Percentiles rank a stretch among this genome's conserved stretches.
These are phyloP conservation scores for Monilinia fructigena DNA, from an alignment of 2,329 filamentous ascomycete species.

Conservation along the genomic window DNA sequence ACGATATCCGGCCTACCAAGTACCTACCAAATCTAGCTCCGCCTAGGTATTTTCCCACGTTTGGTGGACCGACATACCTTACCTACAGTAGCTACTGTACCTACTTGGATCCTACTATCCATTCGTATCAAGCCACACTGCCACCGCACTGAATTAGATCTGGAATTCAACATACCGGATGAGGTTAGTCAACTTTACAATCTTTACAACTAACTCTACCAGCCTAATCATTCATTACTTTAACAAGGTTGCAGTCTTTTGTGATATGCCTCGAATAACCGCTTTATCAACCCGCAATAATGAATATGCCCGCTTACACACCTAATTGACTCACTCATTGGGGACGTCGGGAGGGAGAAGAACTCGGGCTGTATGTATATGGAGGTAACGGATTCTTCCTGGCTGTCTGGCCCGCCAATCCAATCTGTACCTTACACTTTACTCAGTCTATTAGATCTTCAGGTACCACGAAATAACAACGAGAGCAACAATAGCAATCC, in stretches of 20 bases:
- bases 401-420: neutral
- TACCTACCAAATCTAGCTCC: no score
- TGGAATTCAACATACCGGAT: neutral
- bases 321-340: no score
- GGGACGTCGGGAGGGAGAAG: neutral
- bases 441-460: conserved; percentile 8
- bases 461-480: conserved; percentile 16
- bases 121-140: conserved; percentile 1
- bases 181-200: neutral
- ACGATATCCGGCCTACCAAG: no score
- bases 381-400: neutral
- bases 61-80: neutral
- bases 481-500: neutral
- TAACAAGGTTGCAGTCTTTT: neutral
- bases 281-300: conserved; percentile 1
- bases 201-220: neutral
- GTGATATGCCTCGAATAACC: conserved; percentile 21
- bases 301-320: neutral
- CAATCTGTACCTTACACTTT: conserved; percentile 7
- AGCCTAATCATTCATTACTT: neutral
- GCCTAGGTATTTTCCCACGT: no score
- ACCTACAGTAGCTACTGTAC: no score
- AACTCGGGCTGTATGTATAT: no score
- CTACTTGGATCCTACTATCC: no score
- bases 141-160: conserved; percentile 5